Evolutionary conservation across 805 yeast species (phyloP), one percentile per base, ranked within the genome.

Genomic region (Saturnispora kantuleensis): DNA sequence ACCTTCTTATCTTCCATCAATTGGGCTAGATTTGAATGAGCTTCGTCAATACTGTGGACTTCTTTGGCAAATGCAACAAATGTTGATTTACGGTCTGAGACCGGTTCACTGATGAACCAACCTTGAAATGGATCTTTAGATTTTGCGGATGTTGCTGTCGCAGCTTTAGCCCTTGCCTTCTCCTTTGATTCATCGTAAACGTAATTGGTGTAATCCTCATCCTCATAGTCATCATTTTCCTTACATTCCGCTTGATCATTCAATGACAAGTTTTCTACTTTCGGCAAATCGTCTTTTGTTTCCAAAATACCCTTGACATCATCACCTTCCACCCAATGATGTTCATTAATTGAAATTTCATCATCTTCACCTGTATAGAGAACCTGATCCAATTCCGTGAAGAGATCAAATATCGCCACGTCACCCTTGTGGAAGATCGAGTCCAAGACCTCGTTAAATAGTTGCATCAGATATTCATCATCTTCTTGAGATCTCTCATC

Each of bases 71-170:
- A 83, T 0, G 84, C 97, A 42, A 87, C 72, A 54, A 90, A 90
- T 1, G 86, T 80, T 0, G 96, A 87, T 11, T 85, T 87, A 45
- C 97, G 66, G 59, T 90, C 98, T 1, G 71, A 65, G 1, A 89
- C 72, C 0, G 94, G 84, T 1, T 84, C 94, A 1, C 95, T 81
- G 10, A 71, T 69, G 0, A 65, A 56, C 97, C 97, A 93, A 1
- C 81, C 83, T 35, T 68, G 73, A n/a, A 84, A 59, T 0, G 76
- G 76, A 50, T 82, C 76, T 0, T 42, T n/a, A 12, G 10, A 4
- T 42, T 39, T 16, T 31, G 9, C 18, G 51, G 44, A 6, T 47
- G 44, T 7, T 36, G 26, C 39, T 29, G 9, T 38, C 47, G 49
- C 21, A 41, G 39, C 5, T 38, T 40, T 1, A 32, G 10, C 51